Conservation (phyloP, 2,329 filamentous ascomycete species). For the Fonsecaea pugnacius region DNA sequence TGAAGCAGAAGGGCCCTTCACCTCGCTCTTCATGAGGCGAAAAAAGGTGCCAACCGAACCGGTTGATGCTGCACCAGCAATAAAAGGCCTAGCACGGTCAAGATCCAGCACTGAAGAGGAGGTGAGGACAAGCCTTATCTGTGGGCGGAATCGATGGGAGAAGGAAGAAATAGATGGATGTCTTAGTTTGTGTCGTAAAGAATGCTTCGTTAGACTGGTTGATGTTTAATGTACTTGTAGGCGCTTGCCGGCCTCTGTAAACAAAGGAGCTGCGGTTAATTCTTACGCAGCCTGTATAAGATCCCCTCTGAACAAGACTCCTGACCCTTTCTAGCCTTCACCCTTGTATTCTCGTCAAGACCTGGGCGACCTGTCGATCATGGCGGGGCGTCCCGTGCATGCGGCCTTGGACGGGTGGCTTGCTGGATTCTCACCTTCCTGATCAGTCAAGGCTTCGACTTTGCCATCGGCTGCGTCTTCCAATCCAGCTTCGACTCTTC, state of each 20-base stretch:
- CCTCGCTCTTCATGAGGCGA: background rate
- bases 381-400: slow-evolving; percentile 10
- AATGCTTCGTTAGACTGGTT: background rate
- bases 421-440: slow-evolving; percentile 13
- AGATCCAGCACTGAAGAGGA: background rate
- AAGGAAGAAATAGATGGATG: background rate
- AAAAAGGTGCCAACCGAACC: background rate
- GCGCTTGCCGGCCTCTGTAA: background rate
- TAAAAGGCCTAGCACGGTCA: background rate
- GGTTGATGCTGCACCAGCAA: background rate
- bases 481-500: slow-evolving; percentile 2
- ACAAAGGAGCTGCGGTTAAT: background rate
- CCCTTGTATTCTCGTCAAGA: slow-evolving; percentile 6
- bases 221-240: background rate
- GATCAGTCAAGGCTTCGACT: slow-evolving; percentile 10
- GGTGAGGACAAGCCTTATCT: background rate
- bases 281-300: background rate
- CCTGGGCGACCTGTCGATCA: background rate
- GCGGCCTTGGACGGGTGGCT: background rate
- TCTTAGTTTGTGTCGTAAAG: background rate
- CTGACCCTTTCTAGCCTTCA: slow-evolving; percentile 12
- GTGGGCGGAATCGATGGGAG: background rate
- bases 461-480: slow-evolving; percentile 3
- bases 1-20: background rate
- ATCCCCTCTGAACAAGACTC: background rate